These are phyloP conservation scores for Omphalea diandra DNA, from an alignment of 441 rosid species.

Conservation along the genomic window DNA sequence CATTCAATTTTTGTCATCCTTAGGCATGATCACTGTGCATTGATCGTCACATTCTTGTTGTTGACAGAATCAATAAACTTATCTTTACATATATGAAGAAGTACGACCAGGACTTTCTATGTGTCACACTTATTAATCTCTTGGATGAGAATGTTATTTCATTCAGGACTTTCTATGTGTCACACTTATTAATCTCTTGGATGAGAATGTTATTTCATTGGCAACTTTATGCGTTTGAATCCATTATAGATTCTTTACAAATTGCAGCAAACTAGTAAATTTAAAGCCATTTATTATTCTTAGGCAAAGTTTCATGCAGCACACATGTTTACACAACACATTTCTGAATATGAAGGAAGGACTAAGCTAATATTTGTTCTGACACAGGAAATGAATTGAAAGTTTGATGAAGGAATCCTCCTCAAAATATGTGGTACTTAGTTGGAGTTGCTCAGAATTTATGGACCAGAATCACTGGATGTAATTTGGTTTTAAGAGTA, in stretches of 20 bases:
- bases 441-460: constrained; percentile 2
- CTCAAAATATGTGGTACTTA: background rate
- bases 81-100: background rate
- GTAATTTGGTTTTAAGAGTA: background rate
- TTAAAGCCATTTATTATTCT: background rate
- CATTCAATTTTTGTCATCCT: background rate
- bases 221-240: background rate
- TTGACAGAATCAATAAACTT: background rate
- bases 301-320: background rate
- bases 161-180: background rate
- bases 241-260: constrained; percentile 2
- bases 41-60: background rate
- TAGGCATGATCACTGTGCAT: background rate
- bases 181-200: background rate
- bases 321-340: background rate
- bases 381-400: constrained; percentile 28
- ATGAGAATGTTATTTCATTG: background rate
- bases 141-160: background rate
- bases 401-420: constrained; percentile 1
- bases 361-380: constrained; percentile 15
- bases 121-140: background rate
- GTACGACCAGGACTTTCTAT: background rate
- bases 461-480: background rate
- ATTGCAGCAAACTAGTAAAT: background rate
- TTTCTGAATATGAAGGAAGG: background rate